phyloP scores from a whole-genome alignment of 768 basidiomycete species.

The Boletus tylopilopsis region DNA sequence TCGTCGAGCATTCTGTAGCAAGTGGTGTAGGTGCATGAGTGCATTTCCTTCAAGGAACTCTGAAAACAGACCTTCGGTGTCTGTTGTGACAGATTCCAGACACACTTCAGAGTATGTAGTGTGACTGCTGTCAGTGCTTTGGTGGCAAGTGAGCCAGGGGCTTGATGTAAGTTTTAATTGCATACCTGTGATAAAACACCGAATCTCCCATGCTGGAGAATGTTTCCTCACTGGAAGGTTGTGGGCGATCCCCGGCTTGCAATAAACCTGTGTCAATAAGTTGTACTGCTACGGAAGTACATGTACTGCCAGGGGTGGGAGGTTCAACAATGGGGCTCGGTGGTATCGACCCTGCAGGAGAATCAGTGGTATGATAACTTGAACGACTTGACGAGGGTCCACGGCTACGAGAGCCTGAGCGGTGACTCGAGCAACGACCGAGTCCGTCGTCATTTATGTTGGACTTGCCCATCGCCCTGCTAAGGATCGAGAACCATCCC shows the following conservation, averaged over 20 bases:
- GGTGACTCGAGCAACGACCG: background rate
- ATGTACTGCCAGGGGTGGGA: constrained; percentile 5
- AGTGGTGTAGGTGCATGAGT: background rate
- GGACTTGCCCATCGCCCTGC: background rate
- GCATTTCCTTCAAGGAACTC: background rate
- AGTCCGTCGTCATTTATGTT: background rate
- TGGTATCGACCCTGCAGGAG: constrained; percentile 6
- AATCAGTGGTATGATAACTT: constrained; percentile 9
- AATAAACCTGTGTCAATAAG: background rate
- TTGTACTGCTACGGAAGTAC: background rate
- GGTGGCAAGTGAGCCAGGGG: background rate
- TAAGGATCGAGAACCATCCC: no score
- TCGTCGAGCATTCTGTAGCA: constrained; percentile 4
- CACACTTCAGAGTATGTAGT: constrained; percentile 12
- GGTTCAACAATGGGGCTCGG: constrained; percentile 9
- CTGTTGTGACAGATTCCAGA: constrained; percentile 1
- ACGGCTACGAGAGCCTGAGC: background rate
- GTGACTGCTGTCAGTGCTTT: constrained; percentile 9
- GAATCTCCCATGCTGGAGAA: constrained; percentile 1
- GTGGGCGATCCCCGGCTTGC: background rate
- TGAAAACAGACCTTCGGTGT: constrained; percentile 6
- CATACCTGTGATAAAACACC: constrained; percentile 8
- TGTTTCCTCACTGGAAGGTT: constrained; percentile 1
- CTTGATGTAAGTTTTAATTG: background rate
- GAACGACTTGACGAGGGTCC: background rate